Conservation (phyloP, 192 early-diverging fungal genomes). For the Podila epigama region DNA sequence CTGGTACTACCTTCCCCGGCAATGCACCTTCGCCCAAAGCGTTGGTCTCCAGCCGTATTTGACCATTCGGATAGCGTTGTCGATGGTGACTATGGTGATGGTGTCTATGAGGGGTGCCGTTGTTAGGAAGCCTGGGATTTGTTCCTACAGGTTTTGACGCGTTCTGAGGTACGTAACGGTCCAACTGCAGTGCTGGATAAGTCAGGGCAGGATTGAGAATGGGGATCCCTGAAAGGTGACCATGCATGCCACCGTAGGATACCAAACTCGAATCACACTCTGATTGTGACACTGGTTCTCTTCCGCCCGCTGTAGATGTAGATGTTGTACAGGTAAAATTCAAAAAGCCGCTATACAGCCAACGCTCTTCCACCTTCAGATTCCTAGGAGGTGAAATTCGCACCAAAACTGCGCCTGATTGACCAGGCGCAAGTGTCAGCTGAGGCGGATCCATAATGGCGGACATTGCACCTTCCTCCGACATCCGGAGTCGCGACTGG, state of each 20-base stretch:
- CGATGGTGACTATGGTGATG: neutral
- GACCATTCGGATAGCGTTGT: neutral
- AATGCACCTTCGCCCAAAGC: neutral
- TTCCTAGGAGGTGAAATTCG: slow-evolving; percentile 7
- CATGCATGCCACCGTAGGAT: slow-evolving; percentile 42
- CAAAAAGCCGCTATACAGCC: slow-evolving; percentile 30
- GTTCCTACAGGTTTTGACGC: neutral
- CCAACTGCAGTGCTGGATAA: slow-evolving; percentile 21
- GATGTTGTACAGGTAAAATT: slow-evolving; percentile 15
- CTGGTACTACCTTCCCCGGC: neutral
- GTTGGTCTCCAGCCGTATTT: neutral
- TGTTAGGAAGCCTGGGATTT: neutral
- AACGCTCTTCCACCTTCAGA: slow-evolving; percentile 19
- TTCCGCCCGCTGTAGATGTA: neutral
- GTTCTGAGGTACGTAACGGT: neutral
- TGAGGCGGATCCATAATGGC: slow-evolving; percentile 10
- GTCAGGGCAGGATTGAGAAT: slow-evolving; percentile 21
- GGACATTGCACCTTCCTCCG: neutral
- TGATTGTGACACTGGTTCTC: neutral
- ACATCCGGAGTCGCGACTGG: slow-evolving; percentile 16
- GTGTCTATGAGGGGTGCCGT: neutral
- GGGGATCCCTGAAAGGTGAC: slow-evolving; percentile 12
- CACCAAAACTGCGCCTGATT: neutral
- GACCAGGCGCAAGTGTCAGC: slow-evolving; percentile 5
- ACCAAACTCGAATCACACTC: slow-evolving; percentile 30